Evolutionary conservation across 2,329 filamentous ascomycete genomes (phyloP), one percentile per base, ranked within the genome.

Genomic region (Ophiostoma sp.): DNA sequence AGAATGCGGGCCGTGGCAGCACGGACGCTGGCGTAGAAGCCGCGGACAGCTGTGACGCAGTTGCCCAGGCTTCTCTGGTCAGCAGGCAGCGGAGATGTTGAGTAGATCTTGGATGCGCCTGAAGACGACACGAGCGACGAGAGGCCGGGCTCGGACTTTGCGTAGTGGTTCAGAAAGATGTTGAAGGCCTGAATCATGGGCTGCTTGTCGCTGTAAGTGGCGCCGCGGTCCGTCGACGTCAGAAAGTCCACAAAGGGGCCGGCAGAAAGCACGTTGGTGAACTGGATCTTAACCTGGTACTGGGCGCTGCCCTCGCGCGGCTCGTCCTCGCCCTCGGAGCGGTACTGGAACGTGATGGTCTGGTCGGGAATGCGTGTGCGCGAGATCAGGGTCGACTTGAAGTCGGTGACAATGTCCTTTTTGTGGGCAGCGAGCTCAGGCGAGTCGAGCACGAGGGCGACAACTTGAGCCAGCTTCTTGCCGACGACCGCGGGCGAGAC

Each of bases 131-230:
- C 79, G 36, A 80, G 73, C 0, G 76, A 76, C 31, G 73, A 73
- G 1, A 78, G 67, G 2, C 69, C 71, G 17, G 57, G 67, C 0
- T 73, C 60, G 0, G 76, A 72, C 73, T 78, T 79, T 62, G 77
- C 70, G 48, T 77, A 75, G 70, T 81, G 77, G 54, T 79, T 80
- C 1, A 92, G 81, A 72, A 85, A 92, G 77, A 90, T 90, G 76
- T 94, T 87, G 72, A 93, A 78, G 2, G 89, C 92, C 78, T 92
- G 93, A 1, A 94, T 82, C 31, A 93, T 75, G 8, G 75, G 73
- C 23, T 74, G 69, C 72, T 77, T 76, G 39, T 76, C 74, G 15
- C 72, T 72, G 67, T 73, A 77, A 11, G 39, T 57, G 11, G 68
- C 69, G 1, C 73, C 70, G 17, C 72, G 31, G 68, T 74, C 72